A percentile compares a stretch with the other conserved stretches of the same genome.
These are phyloP conservation scores for Colletotrichum sp. DNA, from an alignment of 2,329 filamentous ascomycete species.

Conservation along the genomic window DNA sequence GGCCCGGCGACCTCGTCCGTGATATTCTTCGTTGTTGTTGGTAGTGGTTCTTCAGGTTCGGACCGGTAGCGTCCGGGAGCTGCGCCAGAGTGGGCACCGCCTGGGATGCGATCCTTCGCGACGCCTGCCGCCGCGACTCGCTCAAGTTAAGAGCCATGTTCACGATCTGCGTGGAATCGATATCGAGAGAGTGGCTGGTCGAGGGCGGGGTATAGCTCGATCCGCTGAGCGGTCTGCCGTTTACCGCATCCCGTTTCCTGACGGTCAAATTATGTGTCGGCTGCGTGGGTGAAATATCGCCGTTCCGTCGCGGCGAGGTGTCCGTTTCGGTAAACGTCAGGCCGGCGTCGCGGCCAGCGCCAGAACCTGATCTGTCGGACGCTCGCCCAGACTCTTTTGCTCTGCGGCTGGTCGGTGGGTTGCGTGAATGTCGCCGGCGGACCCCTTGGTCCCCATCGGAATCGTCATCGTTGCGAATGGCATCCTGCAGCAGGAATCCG, in stretches of 20 bases:
- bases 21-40: constrained; percentile 72
- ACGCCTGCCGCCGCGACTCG: constrained; percentile 75
- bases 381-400: constrained; percentile 1
- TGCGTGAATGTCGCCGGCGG: constrained; percentile 31
- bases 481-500: constrained; percentile 56
- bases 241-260: constrained; percentile 20
- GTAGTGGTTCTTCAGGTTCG: constrained; percentile 71
- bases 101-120: constrained; percentile 59
- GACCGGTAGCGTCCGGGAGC: constrained; percentile 58
- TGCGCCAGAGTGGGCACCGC: constrained; percentile 57
- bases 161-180: constrained; percentile 88
- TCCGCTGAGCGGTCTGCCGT: constrained; percentile 24
- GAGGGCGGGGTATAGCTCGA: constrained; percentile 22
- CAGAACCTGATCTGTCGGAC: constrained; percentile 11
- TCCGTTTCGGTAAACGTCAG: neutral
- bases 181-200: constrained; percentile 52
- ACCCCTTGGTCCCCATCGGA: constrained; percentile 34
- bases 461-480: constrained; percentile 34
- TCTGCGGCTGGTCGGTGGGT: constrained; percentile 12
- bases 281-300: constrained; percentile 3
- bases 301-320: neutral
- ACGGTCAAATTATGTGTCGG: constrained; percentile 6
- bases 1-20: constrained; percentile 64
- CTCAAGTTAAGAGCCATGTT: constrained; percentile 90
- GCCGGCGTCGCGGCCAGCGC: constrained; percentile 11